Percentiles rank a stretch among this genome's conserved stretches.
These are phyloP conservation scores for Ceratocystis albifundus DNA, from an alignment of 2,329 filamentous ascomycete genomes.

Conservation along the genomic window DNA sequence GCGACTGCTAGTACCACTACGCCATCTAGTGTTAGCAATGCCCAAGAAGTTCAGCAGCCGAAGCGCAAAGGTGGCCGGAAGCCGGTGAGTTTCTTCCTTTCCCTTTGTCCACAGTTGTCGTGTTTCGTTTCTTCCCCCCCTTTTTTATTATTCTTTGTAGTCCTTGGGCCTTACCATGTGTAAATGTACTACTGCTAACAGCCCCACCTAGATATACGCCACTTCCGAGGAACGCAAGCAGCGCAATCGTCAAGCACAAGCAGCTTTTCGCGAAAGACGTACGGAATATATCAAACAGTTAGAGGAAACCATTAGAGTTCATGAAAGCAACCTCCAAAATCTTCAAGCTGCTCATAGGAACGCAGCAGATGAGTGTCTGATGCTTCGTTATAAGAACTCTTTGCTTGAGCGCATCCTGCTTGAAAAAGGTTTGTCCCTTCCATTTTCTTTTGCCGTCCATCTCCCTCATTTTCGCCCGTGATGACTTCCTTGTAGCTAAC, in stretches of 20 bases:
- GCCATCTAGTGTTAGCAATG: slow-evolving; percentile 24
- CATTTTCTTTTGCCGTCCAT: too few species aligned
- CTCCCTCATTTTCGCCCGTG: neutral
- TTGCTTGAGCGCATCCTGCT: slow-evolving; percentile 87
- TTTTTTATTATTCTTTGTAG: slow-evolving; percentile 5
- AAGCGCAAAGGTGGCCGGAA: slow-evolving; percentile 97
- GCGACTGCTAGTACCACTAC: slow-evolving; percentile 27
- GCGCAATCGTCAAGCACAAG: slow-evolving; percentile 91
- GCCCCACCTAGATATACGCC: slow-evolving; percentile 67
- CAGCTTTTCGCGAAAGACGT: slow-evolving; percentile 87
- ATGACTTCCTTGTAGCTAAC: slow-evolving; percentile 17
- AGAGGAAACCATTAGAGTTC: slow-evolving; percentile 91
- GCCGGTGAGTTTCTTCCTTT: slow-evolving; percentile 58
- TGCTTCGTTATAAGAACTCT: slow-evolving; percentile 98
- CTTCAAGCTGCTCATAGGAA: slow-evolving; percentile 88
- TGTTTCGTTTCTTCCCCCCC: neutral
- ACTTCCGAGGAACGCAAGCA: slow-evolving; percentile 98
- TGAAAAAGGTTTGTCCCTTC: slow-evolving; percentile 66
- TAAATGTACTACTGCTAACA: neutral
- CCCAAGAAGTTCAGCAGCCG: slow-evolving; percentile 51
- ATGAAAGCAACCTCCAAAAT: slow-evolving; percentile 86
- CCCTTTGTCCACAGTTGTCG: neutral
- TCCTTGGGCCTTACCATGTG: neutral
- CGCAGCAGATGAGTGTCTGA: slow-evolving; percentile 91
- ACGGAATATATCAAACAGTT: slow-evolving; percentile 99